Evolutionary conservation across 2,329 filamentous ascomycete genomes (phyloP).

Genomic region (Huntiella savannae): DNA sequence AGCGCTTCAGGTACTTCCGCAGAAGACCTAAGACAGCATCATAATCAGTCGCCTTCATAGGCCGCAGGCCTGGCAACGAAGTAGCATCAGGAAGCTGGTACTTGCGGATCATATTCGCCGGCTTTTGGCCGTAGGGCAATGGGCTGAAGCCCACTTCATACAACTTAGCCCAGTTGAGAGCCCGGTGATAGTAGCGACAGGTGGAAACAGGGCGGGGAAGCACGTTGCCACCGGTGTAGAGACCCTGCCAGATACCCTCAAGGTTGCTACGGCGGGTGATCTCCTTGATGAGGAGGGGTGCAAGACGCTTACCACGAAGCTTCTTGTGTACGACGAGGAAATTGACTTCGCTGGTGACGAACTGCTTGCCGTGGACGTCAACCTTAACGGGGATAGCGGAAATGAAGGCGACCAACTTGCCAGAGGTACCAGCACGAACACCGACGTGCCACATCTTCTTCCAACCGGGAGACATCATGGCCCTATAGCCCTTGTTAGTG

Average conservation of each 20-base stretch:
- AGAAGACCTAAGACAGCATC: conserved; percentile 57
- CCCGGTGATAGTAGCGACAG: conserved; percentile 86
- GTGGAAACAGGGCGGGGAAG: conserved; percentile 83
- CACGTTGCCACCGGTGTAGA: conserved; percentile 85
- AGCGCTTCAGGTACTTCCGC: conserved; percentile 57
- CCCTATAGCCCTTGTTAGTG: conserved; percentile 33
- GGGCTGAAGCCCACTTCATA: conserved; percentile 90
- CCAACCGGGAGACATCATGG: conserved; percentile 88
- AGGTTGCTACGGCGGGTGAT: conserved; percentile 85
- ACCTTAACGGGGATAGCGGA: conserved; percentile 77
- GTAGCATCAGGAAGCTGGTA: conserved; percentile 66
- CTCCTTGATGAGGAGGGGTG: conserved; percentile 92
- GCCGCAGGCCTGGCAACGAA: conserved; percentile 53
- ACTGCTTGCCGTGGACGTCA: conserved; percentile 53
- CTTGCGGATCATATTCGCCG: conserved; percentile 65
- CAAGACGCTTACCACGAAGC: conserved; percentile 75
- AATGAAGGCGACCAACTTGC: conserved; percentile 87
- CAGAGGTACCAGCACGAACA: conserved; percentile 64
- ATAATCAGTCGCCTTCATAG: conserved; percentile 63
- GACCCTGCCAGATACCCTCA: conserved; percentile 75
- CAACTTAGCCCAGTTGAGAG: conserved; percentile 88
- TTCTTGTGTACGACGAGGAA: conserved; percentile 98
- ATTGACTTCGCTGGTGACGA: conserved; percentile 84
- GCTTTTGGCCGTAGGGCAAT: conserved; percentile 65
- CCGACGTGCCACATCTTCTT: conserved; percentile 87